Conservation (phyloP, 2,329 filamentous ascomycete species). For the Allantophomopsis cytisporea region DNA sequence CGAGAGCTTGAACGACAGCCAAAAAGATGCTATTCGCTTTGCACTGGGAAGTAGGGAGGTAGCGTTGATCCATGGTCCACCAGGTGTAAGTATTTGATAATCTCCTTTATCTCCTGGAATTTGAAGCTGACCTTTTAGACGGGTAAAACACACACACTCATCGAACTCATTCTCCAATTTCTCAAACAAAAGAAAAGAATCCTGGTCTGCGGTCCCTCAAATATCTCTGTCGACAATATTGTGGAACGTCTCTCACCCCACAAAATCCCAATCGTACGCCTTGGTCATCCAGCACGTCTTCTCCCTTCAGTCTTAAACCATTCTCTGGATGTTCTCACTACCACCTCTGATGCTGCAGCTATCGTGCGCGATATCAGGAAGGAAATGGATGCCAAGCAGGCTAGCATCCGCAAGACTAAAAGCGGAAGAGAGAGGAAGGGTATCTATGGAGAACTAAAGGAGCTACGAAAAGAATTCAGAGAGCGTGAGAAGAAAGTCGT, state of each 20-base stretch:
- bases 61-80: conserved; percentile 85
- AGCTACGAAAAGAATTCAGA: conserved; percentile 77
- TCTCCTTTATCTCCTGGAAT: not conserved
- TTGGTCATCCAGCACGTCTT: conserved; percentile 85
- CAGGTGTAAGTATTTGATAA: conserved; percentile 41
- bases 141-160: conserved; percentile 91
- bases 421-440: conserved; percentile 65
- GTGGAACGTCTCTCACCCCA: conserved; percentile 80
- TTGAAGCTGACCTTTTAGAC: conserved; percentile 33
- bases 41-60: conserved; percentile 71
- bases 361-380: conserved; percentile 83
- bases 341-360: conserved; percentile 76
- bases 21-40: conserved; percentile 63
- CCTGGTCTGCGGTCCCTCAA: conserved; percentile 91
- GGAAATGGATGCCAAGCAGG: conserved; percentile 88
- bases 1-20: conserved; percentile 47
- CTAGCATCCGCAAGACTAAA: conserved; percentile 75
- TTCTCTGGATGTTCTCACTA: conserved; percentile 81
- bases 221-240: conserved; percentile 97
- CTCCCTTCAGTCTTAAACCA: conserved; percentile 80
- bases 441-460: conserved; percentile 76
- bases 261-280: conserved; percentile 73
- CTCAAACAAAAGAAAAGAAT: conserved; percentile 60
- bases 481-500: conserved; percentile 76
- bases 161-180: conserved; percentile 90